These are phyloP conservation scores for Tillandsia leiboldiana DNA, from an alignment of 176 grass and related monocot genomes.

Conservation along the genomic window DNA sequence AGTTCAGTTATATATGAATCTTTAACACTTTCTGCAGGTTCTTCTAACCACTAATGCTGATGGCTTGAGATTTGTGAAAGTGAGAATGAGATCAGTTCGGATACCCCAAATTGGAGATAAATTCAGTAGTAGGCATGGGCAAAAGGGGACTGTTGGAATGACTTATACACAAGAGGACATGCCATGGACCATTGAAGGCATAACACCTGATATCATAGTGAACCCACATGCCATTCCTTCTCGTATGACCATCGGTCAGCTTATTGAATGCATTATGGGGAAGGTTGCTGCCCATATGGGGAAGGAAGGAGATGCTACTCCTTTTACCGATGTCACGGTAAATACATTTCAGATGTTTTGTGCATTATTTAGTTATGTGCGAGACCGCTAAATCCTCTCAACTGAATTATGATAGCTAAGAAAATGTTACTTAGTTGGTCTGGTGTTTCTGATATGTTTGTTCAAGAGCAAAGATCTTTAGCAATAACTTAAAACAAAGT, in stretches of 20 bases:
- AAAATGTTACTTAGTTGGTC: neutral
- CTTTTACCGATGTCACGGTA: constrained; percentile 98
- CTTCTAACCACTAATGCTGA: constrained; percentile 97
- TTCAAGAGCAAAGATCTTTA: neutral
- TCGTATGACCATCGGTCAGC: constrained; percentile 97
- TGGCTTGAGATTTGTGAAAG: constrained; percentile 95
- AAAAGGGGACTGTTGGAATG: constrained; percentile 99
- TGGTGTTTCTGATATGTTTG: neutral
- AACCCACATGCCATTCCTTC: constrained; percentile 98
- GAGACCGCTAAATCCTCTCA: neutral
- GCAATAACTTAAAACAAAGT: neutral
- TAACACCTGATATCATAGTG: constrained; percentile 97
- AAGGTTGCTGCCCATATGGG: constrained; percentile 99
- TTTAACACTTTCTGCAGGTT: constrained; percentile 39
- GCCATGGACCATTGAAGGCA: constrained; percentile 98
- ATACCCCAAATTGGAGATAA: constrained; percentile 99
- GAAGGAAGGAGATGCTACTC: constrained; percentile 90
- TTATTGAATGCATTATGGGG: constrained; percentile 98
- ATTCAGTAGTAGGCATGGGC: constrained; percentile 96
- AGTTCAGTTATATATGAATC: neutral
- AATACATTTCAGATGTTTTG: constrained; percentile 28
- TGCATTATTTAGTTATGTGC: neutral
- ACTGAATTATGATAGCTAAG: too few species aligned
- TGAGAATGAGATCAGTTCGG: constrained; percentile 89
- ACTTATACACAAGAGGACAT: constrained; percentile 98